A percentile compares a stretch with the other conserved stretches of the same genome.
Conservation (phyloP, 495 filamentous ascomycete genomes). For the Xylaria scruposa region DNA sequence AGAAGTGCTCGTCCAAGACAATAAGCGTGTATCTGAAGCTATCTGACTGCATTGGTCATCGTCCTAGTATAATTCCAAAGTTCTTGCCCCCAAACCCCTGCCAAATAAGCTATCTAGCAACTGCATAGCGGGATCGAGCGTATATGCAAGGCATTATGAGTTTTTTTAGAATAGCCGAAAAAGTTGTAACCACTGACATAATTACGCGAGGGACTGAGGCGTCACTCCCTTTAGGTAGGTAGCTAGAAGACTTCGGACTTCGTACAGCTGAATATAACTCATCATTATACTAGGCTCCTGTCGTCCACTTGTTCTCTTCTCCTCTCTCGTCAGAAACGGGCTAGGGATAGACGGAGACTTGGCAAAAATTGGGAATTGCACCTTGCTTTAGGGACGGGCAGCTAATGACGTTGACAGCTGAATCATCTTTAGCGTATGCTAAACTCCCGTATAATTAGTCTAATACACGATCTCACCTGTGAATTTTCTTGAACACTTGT, state of each 20-base stretch:
- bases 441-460: background rate
- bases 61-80: slow-evolving; percentile 9
- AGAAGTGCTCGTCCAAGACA: slow-evolving; percentile 1
- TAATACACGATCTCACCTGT: background rate
- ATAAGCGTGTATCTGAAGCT: slow-evolving; percentile 18
- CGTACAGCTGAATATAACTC: background rate
- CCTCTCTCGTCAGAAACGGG: background rate
- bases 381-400: background rate
- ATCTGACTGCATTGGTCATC: slow-evolving; percentile 18
- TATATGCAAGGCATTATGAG: slow-evolving; percentile 13
- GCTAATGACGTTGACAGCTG: background rate
- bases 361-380: background rate
- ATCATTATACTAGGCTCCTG: background rate
- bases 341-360: background rate
- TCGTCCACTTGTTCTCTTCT: background rate
- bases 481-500: background rate
- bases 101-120: slow-evolving; percentile 1
- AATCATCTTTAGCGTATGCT: background rate
- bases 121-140: background rate
- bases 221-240: slow-evolving; percentile 13
- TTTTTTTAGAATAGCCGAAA: slow-evolving; percentile 10
- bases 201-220: slow-evolving; percentile 9
- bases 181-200: background rate
- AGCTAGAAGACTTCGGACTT: background rate
- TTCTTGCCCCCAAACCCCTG: background rate